A percentile compares a stretch with the other conserved stretches of the same genome.
These are phyloP conservation scores for Acorus calamus DNA, from an alignment of 106 monocot genomes.

Conservation along the genomic window DNA sequence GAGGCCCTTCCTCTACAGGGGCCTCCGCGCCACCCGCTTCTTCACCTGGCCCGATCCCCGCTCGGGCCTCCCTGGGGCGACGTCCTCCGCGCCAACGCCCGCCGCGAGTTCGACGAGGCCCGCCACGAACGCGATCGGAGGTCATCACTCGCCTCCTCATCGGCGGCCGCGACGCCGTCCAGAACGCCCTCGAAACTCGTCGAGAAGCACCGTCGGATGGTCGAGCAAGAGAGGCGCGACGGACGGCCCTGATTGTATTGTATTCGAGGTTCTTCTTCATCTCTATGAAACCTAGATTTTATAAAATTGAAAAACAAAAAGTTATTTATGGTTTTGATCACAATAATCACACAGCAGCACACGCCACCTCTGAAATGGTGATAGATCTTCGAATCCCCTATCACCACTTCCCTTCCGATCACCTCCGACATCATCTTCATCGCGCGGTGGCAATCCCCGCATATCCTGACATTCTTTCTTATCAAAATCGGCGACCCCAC, in stretches of 20 bases:
- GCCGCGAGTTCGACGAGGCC: constrained; percentile 91
- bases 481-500: constrained; percentile 51
- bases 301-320: too few relatives aligned
- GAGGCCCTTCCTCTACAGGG: constrained; percentile 90
- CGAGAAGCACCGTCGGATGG: constrained; percentile 47
- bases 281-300: too few relatives aligned
- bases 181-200: constrained; percentile 76
- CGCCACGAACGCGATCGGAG: constrained; percentile 79
- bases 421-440: constrained; percentile 58
- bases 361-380: constrained; percentile 64
- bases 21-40: constrained; percentile 70
- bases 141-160: constrained; percentile 71
- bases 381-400: constrained; percentile 70
- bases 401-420: constrained; percentile 41
- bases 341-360: constrained; percentile 87
- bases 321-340: constrained; percentile 16
- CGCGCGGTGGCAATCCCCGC: constrained; percentile 57
- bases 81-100: constrained; percentile 78
- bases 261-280: too few relatives aligned
- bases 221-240: constrained; percentile 10
- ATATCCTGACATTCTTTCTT: constrained; percentile 84
- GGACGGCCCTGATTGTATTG: too few relatives aligned
- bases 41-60: constrained; percentile 78
- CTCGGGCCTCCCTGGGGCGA: constrained; percentile 74
- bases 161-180: constrained; percentile 85